Conservation (phyloP, 2,329 filamentous ascomycete species). For the Aspergillus transmontanensis region DNA sequence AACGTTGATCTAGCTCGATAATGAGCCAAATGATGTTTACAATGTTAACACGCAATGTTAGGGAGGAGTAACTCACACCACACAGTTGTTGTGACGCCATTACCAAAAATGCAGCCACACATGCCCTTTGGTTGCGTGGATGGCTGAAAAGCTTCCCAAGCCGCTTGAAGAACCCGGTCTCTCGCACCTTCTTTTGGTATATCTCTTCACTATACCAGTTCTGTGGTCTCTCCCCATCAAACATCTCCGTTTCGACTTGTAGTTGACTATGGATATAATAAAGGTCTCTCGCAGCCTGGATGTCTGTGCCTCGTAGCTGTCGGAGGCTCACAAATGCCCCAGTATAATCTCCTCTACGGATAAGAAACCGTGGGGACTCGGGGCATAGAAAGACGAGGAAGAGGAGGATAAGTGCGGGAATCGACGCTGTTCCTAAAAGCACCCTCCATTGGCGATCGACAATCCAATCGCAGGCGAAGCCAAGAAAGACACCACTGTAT, state of each 20-base stretch:
- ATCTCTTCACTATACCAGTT: slow-evolving; percentile 5
- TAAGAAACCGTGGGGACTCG: slow-evolving; percentile 44
- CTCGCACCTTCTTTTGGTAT: slow-evolving; percentile 14
- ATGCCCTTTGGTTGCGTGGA: slow-evolving; percentile 27
- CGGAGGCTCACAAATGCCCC: slow-evolving; percentile 37
- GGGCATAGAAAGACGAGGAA: slow-evolving; percentile 51
- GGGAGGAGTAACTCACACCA: slow-evolving; percentile 19
- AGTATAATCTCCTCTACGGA: slow-evolving; percentile 31
- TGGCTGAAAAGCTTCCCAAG: slow-evolving; percentile 24
- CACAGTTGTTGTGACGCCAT: slow-evolving; percentile 36
- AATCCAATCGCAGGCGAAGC: slow-evolving; percentile 19
- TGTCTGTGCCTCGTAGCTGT: slow-evolving; percentile 35
- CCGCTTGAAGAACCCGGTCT: slow-evolving; percentile 19
- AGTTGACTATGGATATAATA: slow-evolving; percentile 38
- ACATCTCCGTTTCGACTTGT: slow-evolving; percentile 29
- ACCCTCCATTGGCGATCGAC: slow-evolving; percentile 46
- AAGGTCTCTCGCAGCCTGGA: slow-evolving; percentile 40
- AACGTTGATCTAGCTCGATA: slow-evolving; percentile 27
- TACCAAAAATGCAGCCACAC: slow-evolving; percentile 29
- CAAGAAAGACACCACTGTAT: slow-evolving; percentile 18
- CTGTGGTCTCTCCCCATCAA: not conserved
- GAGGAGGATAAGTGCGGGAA: slow-evolving; percentile 49
- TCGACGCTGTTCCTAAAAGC: slow-evolving; percentile 50
- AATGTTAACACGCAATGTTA: not conserved
- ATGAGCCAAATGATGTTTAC: not conserved